Evolutionary conservation across 2,329 filamentous ascomycete species (phyloP).

Genomic region (Calonectria hawksworthii): DNA sequence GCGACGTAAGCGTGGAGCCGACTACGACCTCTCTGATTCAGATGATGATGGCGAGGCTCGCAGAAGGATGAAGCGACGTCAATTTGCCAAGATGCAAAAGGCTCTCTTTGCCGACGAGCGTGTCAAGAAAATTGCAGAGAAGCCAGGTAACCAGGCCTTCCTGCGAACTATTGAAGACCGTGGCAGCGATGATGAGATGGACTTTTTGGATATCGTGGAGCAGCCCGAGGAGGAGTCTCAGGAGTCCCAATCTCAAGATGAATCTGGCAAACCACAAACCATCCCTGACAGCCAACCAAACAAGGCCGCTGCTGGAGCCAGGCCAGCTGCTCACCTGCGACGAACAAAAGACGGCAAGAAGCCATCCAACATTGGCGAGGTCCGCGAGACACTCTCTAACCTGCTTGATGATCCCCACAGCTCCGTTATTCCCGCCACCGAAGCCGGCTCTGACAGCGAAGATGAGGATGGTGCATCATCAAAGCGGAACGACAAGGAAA

Average conservation of each 20-base stretch:
- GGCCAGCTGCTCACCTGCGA: slow-evolving; percentile 72
- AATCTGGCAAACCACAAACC: slow-evolving; percentile 49
- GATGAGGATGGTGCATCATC: slow-evolving; percentile 52
- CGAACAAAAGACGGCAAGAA: slow-evolving; percentile 74
- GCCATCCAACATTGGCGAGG: slow-evolving; percentile 82
- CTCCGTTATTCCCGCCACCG: slow-evolving; percentile 64
- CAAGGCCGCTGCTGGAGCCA: slow-evolving; percentile 56
- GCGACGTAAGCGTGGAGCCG: slow-evolving; percentile 84
- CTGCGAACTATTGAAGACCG: slow-evolving; percentile 89
- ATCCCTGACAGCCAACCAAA: slow-evolving; percentile 68
- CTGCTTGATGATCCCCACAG: slow-evolving; percentile 78
- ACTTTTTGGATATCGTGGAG: slow-evolving; percentile 73
- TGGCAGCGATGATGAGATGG: slow-evolving; percentile 81
- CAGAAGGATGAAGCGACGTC: slow-evolving; percentile 84
- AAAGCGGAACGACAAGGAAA: slow-evolving; percentile 64
- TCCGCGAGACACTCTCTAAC: slow-evolving; percentile 86
- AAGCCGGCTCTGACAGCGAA: slow-evolving; percentile 55
- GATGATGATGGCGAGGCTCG: slow-evolving; percentile 87
- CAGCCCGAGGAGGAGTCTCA: slow-evolving; percentile 51
- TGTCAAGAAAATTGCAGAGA: slow-evolving; percentile 89
- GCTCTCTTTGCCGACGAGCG: slow-evolving; percentile 90
- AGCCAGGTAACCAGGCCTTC: slow-evolving; percentile 91
- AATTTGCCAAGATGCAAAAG: slow-evolving; percentile 93
- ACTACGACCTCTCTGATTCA: slow-evolving; percentile 89
- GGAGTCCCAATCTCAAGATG: slow-evolving; percentile 52